These are phyloP conservation scores for Tetradesmus lagerheimii DNA, from an alignment of 139 green algal species.

Conservation along the genomic window DNA sequence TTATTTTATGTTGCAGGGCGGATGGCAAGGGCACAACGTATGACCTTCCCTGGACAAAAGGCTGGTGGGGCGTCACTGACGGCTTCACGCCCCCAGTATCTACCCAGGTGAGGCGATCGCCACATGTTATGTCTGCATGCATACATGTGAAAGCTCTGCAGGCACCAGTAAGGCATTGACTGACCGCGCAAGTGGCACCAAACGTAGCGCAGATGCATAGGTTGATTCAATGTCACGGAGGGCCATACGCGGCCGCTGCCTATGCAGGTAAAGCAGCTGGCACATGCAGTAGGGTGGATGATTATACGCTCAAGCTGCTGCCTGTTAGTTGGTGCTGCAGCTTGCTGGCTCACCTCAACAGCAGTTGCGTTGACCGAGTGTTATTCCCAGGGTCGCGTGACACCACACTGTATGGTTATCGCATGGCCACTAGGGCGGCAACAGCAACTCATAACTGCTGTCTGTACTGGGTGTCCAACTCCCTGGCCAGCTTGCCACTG, in stretches of 20 bases:
- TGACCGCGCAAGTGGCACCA: too few relatives aligned
- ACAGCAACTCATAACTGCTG: too few relatives aligned
- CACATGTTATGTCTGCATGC: not conserved
- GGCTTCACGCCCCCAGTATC: constrained; percentile 30
- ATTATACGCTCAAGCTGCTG: not conserved
- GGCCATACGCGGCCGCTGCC: too few relatives aligned
- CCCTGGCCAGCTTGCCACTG: too few relatives aligned
- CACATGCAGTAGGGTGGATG: too few relatives aligned
- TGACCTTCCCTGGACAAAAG: constrained; percentile 47
- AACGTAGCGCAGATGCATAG: not conserved
- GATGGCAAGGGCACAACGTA: constrained; percentile 21
- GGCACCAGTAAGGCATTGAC: too few relatives aligned
- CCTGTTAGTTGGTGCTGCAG: not conserved
- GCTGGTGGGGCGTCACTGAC: constrained; percentile 44
- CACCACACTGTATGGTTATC: too few relatives aligned
- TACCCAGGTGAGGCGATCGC: not conserved
- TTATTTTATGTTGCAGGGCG: constrained; percentile 8
- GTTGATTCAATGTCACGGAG: not conserved
- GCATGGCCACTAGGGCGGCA: too few relatives aligned
- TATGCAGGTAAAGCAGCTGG: too few relatives aligned
- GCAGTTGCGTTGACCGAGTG: not conserved
- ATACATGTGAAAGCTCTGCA: too few relatives aligned
- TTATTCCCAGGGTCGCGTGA: too few relatives aligned
- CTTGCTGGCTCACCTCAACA: not conserved
- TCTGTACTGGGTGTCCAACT: too few relatives aligned